phyloP scores from a whole-genome alignment of 352 stramenopile genomes.

The Globisporangium cederbergense region DNA sequence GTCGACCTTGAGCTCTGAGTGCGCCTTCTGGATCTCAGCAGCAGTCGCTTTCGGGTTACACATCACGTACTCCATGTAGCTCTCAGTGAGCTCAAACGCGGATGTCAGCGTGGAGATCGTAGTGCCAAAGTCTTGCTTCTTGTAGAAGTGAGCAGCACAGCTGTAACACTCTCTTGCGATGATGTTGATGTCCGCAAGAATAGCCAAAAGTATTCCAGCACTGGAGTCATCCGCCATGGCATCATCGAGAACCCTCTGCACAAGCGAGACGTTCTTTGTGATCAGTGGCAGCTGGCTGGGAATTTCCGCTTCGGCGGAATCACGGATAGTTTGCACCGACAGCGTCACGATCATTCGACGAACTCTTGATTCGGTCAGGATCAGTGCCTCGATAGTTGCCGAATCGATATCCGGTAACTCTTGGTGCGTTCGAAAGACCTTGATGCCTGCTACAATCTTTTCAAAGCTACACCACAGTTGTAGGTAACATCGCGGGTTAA shows the following conservation, averaged over 20 bases:
- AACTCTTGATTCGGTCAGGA: conserved; percentile 41
- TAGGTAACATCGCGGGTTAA: neutral
- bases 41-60: conserved; percentile 26
- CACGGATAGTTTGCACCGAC: conserved; percentile 12
- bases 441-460: conserved; percentile 10
- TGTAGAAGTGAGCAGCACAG: conserved; percentile 49
- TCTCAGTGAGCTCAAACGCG: conserved; percentile 49
- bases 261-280: conserved; percentile 23
- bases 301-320: neutral
- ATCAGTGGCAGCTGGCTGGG: conserved; percentile 16
- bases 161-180: conserved; percentile 64
- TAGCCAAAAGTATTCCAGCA: conserved; percentile 26
- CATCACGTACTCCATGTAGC: conserved; percentile 67
- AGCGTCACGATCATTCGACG: conserved; percentile 41
- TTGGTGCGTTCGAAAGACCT: neutral
- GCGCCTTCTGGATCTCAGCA: conserved; percentile 32
- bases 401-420: conserved; percentile 7
- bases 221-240: conserved; percentile 25
- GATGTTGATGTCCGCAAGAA: conserved; percentile 54
- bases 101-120: conserved; percentile 39
- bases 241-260: conserved; percentile 39
- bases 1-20: conserved; percentile 54
- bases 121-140: conserved; percentile 32
- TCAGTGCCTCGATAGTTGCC: conserved; percentile 25
- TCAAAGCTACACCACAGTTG: conserved; percentile 27